These are phyloP conservation scores for Colletotrichum chlorophyti DNA, from an alignment of 2,329 filamentous ascomycete species.

Conservation along the genomic window DNA sequence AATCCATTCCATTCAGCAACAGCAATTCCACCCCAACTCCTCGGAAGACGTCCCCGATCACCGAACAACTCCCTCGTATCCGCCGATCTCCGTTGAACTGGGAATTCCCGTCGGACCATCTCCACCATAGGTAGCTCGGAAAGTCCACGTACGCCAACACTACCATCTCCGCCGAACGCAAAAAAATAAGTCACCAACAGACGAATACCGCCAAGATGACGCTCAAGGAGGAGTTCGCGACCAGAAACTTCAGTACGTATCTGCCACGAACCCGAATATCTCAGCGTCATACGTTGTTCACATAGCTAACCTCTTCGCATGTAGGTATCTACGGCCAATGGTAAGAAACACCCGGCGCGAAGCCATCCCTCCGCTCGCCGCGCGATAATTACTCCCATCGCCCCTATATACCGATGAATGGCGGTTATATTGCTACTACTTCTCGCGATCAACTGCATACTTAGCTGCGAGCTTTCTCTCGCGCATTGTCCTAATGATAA, in stretches of 20 bases:
- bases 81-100: conserved; percentile 21
- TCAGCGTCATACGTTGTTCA: conserved; percentile 16
- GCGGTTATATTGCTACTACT: background rate
- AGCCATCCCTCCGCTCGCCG: background rate
- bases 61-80: background rate
- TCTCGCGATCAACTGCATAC: background rate
- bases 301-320: conserved; percentile 42
- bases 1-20: background rate
- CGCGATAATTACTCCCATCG: background rate
- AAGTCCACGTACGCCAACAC: conserved; percentile 28
- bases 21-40: background rate
- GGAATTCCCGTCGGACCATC: conserved; percentile 30
- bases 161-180: too few species aligned
- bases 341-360: conserved; percentile 53
- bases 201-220: conserved; percentile 61
- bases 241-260: conserved; percentile 75
- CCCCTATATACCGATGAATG: too few species aligned
- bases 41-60: background rate
- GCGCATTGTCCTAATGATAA: background rate
- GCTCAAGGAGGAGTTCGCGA: conserved; percentile 75
- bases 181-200: conserved; percentile 12
- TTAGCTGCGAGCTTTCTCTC: background rate
- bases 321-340: conserved; percentile 81
- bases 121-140: conserved; percentile 22
- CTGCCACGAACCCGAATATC: conserved; percentile 15